Percentiles rank a stretch among this genome's conserved stretches.
These are phyloP conservation scores for Canna indica DNA, from an alignment of 176 grass and related monocot species.

Conservation along the genomic window DNA sequence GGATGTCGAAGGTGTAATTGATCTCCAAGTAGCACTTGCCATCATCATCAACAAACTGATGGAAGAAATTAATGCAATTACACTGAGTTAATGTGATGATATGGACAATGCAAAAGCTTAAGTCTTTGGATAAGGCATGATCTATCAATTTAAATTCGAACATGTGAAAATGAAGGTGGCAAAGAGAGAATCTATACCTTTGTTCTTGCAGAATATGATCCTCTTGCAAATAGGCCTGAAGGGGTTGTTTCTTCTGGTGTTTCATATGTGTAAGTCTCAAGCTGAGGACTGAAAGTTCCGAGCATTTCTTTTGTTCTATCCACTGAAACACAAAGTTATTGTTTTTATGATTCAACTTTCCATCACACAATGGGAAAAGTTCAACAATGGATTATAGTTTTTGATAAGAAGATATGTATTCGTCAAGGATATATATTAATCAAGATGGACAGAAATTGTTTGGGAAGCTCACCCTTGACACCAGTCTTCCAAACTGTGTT, in stretches of 20 bases:
- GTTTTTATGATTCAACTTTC: too few relatives aligned
- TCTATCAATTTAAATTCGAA: neutral
- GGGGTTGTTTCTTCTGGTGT: conserved; percentile 84
- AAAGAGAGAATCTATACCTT: conserved; percentile 29
- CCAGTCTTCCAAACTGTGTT: conserved; percentile 96
- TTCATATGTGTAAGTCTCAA: conserved; percentile 79
- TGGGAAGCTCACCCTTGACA: conserved; percentile 42
- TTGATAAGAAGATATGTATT: too few relatives aligned
- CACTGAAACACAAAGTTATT: conserved; percentile 39
- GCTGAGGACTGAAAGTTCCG: conserved; percentile 88
- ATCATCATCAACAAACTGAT: conserved; percentile 91
- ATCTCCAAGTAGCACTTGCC: conserved; percentile 90
- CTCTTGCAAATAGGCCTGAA: conserved; percentile 73
- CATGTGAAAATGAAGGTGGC: neutral
- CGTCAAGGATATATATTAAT: too few relatives aligned
- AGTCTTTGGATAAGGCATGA: too few relatives aligned
- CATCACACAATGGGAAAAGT: too few relatives aligned
- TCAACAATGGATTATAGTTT: too few relatives aligned
- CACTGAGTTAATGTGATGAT: too few relatives aligned
- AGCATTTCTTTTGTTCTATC: conserved; percentile 85
- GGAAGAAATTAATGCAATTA: neutral
- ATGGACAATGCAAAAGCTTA: too few relatives aligned
- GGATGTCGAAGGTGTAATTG: conserved; percentile 98
- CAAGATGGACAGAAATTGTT: neutral
- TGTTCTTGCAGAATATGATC: conserved; percentile 77